Percentiles rank a stretch among this genome's conserved stretches.
These are phyloP conservation scores for Bothriochloa decipiens DNA, from an alignment of 176 grass and related monocot species.

Conservation along the genomic window DNA sequence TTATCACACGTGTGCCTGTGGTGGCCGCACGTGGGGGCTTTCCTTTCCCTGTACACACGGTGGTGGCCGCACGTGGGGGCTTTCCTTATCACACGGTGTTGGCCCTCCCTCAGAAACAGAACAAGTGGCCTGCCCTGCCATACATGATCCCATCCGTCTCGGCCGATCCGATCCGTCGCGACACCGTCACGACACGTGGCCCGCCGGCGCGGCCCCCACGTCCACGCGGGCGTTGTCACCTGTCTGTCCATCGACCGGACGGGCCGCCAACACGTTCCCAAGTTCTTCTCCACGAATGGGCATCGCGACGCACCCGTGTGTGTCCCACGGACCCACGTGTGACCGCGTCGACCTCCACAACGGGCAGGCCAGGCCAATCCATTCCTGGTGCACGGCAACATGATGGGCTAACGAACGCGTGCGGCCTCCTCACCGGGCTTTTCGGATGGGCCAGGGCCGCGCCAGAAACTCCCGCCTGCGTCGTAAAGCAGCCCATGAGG, in stretches of 20 bases:
- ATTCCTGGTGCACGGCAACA: too few species aligned
- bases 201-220: neutral
- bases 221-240: neutral
- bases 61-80: constrained; percentile 17
- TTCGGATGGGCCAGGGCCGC: neutral
- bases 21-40: constrained; percentile 14
- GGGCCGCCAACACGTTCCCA: neutral
- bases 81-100: too few species aligned
- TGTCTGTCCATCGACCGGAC: too few species aligned
- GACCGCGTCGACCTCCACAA: neutral
- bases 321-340: neutral
- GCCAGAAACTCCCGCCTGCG: neutral
- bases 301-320: neutral
- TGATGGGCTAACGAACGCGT: neutral
- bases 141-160: neutral
- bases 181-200: neutral
- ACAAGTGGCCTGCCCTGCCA: too few species aligned
- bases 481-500: neutral
- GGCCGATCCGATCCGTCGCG: neutral
- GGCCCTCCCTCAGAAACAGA: too few species aligned
- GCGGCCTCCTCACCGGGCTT: neutral
- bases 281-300: neutral
- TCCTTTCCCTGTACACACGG: too few species aligned
- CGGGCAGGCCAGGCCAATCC: too few species aligned
- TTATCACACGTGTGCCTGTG: neutral